Conservation (phyloP, 169 alveolate species). For the Eimeria acervulina region DNA sequence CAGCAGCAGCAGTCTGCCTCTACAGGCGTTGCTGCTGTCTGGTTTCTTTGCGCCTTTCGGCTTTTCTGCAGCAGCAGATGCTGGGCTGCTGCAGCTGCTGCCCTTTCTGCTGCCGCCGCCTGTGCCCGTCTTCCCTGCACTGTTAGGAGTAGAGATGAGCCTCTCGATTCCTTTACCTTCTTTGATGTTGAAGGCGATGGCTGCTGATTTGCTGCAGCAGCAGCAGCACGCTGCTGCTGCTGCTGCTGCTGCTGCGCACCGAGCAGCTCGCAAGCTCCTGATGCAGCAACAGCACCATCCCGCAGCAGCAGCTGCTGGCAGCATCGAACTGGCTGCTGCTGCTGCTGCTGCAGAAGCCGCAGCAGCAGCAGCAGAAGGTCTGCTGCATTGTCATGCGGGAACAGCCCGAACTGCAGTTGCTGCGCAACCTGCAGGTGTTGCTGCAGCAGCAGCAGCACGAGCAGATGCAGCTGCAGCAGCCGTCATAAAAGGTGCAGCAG, state of each 20-base stretch:
- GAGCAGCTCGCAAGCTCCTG: no score
- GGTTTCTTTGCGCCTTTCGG: slow-evolving; percentile 69
- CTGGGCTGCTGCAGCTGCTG: slow-evolving; percentile 68
- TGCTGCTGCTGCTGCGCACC: no score
- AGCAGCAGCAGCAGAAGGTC: slow-evolving; percentile 47
- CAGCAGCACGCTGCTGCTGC: no score
- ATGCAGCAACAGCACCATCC: slow-evolving; percentile 17
- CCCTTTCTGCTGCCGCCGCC: slow-evolving; percentile 75
- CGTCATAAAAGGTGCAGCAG: slow-evolving; percentile 21
- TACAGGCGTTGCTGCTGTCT: slow-evolving; percentile 27
- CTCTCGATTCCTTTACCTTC: slow-evolving; percentile 59
- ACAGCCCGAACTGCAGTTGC: neutral
- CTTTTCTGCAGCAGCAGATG: slow-evolving; percentile 35
- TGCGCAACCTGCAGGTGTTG: slow-evolving; percentile 28
- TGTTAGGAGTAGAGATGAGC: slow-evolving; percentile 65
- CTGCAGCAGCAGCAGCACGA: slow-evolving; percentile 20
- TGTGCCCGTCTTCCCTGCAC: slow-evolving; percentile 31
- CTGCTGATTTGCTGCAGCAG: slow-evolving; percentile 37
- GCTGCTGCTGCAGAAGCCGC: no score
- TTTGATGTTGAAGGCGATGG: slow-evolving; percentile 36
- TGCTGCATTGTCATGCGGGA: slow-evolving; percentile 13
- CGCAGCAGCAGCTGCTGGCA: slow-evolving; percentile 37
- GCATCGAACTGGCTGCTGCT: neutral
- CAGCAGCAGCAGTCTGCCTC: slow-evolving; percentile 52
- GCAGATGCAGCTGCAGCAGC: slow-evolving; percentile 50